These are phyloP conservation scores for Cyclotella atomus DNA, from an alignment of 108 stramenopile species.

Conservation along the genomic window DNA sequence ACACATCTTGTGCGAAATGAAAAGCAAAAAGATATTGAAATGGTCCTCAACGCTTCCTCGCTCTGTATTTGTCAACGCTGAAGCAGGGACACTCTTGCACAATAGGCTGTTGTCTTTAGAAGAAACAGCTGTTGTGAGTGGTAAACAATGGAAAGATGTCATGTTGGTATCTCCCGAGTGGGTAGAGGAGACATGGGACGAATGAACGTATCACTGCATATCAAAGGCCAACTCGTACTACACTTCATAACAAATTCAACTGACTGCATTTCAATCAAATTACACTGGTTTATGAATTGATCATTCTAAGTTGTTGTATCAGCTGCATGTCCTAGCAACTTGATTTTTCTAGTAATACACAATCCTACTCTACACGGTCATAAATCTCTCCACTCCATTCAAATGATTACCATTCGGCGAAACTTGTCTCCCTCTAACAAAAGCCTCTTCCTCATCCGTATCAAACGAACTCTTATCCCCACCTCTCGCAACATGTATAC, in stretches of 20 bases:
- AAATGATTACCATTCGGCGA: neutral
- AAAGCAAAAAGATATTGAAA: slow-evolving; percentile 30
- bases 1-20: slow-evolving; percentile 64
- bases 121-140: slow-evolving; percentile 17
- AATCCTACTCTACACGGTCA: slow-evolving; percentile 1
- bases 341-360: too few species aligned
- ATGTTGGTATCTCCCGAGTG: slow-evolving; percentile 35
- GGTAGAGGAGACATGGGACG: slow-evolving; percentile 2
- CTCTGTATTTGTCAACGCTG: slow-evolving; percentile 22
- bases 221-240: neutral
- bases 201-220: neutral
- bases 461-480: slow-evolving; percentile 14
- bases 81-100: slow-evolving; percentile 8
- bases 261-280: neutral
- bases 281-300: too few species aligned
- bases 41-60: slow-evolving; percentile 41
- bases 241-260: neutral
- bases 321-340: too few species aligned
- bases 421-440: neutral
- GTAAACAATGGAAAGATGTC: slow-evolving; percentile 4
- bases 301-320: too few species aligned
- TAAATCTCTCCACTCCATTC: slow-evolving; percentile 11
- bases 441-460: neutral
- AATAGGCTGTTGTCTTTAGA: slow-evolving; percentile 25
- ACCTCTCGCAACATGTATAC: neutral